Evolutionary conservation across 805 yeast species (phyloP), one percentile per base, ranked within the genome.

Genomic region (Suhomyces pyralidae): DNA sequence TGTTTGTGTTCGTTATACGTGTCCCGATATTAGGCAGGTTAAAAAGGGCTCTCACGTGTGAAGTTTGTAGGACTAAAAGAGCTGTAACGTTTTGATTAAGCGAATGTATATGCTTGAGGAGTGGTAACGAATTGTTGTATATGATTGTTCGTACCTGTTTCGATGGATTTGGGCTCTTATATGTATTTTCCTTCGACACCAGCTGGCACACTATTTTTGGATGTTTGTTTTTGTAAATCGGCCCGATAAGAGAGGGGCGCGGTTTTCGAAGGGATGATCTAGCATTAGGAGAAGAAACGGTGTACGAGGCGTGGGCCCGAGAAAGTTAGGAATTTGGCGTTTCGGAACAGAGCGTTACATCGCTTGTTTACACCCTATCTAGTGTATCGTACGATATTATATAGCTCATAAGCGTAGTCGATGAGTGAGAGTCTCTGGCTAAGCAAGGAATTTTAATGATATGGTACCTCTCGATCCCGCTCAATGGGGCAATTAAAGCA

Each of bases 61-160:
- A 20, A 22, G 47, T 26, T 50, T 62, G 58, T 12, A 48, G 28
- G 28, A 26, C 28, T 26, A 15, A 3, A 12, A 12, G n/a, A 20
- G 7, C 19, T 17, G 22, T 40, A 40, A 8, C 12, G 17, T 32
- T 32, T 32, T 7, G n/a, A 32, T n/a, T 15, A 32, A 32, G 15
- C 36, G 17, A 32, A n/a, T 7, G 36, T n/a, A n/a, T 32, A 32
- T 32, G 36, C 36, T 14, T 32, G 6, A n/a, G 32, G 32, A 12
- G 36, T 32, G 36, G 17, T 32, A 32, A 32, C 15, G 36, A 32
- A 6, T n/a, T 32, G 36, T 32, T n/a, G 9, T n/a, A n/a, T n/a
- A 12, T 28, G n/a, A 28, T n/a, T 32, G 9, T 2, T 32, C 2
- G 36, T 12, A 12, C 8, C 17, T 7, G 36, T n/a, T 32, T 32